phyloP scores from a whole-genome alignment of 2,329 filamentous ascomycete species.

The Fusarium ambrosium region DNA sequence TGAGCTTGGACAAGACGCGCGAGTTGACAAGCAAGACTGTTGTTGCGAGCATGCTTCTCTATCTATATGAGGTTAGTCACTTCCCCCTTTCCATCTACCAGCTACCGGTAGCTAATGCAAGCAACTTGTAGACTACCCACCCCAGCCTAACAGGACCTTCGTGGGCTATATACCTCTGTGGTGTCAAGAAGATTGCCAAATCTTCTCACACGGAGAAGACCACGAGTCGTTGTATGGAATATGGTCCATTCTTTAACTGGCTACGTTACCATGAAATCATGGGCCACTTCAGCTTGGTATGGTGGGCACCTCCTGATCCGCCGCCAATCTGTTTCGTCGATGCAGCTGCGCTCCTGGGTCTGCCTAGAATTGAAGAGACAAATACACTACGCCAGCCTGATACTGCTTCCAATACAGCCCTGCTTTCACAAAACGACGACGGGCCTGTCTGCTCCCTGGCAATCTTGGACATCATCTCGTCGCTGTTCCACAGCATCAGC shows the following conservation, averaged over 20 bases:
- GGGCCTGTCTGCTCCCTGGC: neutral
- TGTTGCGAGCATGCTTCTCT: neutral
- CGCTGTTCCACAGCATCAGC: neutral
- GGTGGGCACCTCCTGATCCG: neutral
- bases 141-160: neutral
- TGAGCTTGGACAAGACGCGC: neutral
- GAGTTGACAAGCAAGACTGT: neutral
- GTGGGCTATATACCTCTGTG: neutral
- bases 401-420: too few relatives aligned
- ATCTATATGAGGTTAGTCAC: neutral
- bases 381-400: too few relatives aligned
- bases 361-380: neutral
- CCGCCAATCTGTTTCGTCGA: neutral
- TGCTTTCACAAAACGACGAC: neutral
- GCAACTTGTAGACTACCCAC: neutral
- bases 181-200: neutral
- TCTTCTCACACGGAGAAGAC: neutral
- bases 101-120: neutral
- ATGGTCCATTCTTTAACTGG: neutral
- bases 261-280: neutral
- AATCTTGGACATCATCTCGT: neutral
- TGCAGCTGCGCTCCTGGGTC: neutral
- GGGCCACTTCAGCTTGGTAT: neutral
- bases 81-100: accelerated
- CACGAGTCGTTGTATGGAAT: neutral